Base-by-base conservation (phyloP, 2,329 filamentous ascomycete genomes). In the Talaromyces sp. region DNA sequence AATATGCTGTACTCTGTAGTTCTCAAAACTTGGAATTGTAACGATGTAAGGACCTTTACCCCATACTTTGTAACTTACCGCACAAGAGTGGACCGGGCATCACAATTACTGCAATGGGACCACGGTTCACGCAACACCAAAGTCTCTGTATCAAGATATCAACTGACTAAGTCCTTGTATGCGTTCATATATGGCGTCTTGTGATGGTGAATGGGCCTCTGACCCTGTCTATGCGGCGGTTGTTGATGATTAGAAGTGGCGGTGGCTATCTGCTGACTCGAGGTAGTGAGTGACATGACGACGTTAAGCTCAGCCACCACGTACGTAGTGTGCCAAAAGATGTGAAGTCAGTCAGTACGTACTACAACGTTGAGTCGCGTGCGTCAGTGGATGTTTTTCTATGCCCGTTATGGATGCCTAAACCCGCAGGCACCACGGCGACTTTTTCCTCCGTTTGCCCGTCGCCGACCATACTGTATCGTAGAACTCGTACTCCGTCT, bases 31-130 rank as follows among this genome's bases (percentile, higher is more conserved):
- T 50, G 47, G 47, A 27, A 50, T 49, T 5, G n/a, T 25, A 25
- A 47, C 8, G 22, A 47, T 47, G 10, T 13, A 22, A 45, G 11
- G 37, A 11, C 10, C 2, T 39, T 39, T 61, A 61, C 58, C 43
- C 58, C 58, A 50, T 61, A 39, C 19, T 61, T 35, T 37, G 58
- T 49, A 50, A 49, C 15, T 61, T 61, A 49, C 19, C 27, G 25
- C 37, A 56, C 33, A 15, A 22, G 11, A 37, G 31, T 54, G 49
- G n/a, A 52, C 49, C 8, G 27, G 11, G 3, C 19, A 37, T 56
- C 15, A 15, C 33, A 25, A 39, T 56, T 22, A 22, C 52, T 37
- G 11, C 33, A 39, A 39, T 17, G n/a, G 52, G 52, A 37, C 22
- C 11, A 22, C 25, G n/a, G 11, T 56, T 15, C 33, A 56, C 7